These are phyloP conservation scores for Rhinocladiella mackenziei DNA, from an alignment of 2,329 filamentous ascomycete genomes.

Conservation along the genomic window DNA sequence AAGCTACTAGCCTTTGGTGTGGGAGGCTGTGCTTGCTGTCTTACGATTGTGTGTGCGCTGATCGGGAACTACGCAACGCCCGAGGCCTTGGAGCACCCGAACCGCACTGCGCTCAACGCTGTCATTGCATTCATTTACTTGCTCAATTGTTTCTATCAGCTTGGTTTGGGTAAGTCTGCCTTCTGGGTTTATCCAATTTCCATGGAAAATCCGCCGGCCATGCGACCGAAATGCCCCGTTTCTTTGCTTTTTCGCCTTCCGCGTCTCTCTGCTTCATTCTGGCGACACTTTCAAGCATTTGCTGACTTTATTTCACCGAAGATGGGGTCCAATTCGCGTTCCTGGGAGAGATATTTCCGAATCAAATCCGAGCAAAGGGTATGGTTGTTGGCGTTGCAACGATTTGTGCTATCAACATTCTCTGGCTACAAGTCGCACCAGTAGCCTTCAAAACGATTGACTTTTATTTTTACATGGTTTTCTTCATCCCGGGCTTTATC, in stretches of 20 bases:
- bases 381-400: slow-evolving; percentile 49
- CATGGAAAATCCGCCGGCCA: too few relatives aligned
- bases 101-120: slow-evolving; percentile 36
- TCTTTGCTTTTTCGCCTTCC: too few relatives aligned
- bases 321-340: slow-evolving; percentile 46
- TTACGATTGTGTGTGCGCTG: slow-evolving; percentile 34
- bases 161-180: too few relatives aligned
- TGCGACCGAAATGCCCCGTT: too few relatives aligned
- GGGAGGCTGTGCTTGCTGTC: slow-evolving; percentile 10
- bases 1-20: slow-evolving; percentile 17
- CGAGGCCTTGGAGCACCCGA: slow-evolving; percentile 29
- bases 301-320: too few relatives aligned
- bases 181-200: too few relatives aligned
- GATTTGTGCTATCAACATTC: slow-evolving; percentile 46
- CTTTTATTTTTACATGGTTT: slow-evolving; percentile 38
- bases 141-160: slow-evolving; percentile 50
- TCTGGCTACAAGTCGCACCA: slow-evolving; percentile 26
- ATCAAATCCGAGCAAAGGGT: slow-evolving; percentile 53
- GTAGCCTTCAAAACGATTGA: slow-evolving; percentile 10
- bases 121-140: slow-evolving; percentile 52
- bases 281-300: too few relatives aligned
- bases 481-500: too few relatives aligned
- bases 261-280: too few relatives aligned
- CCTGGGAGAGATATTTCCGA: slow-evolving; percentile 50
- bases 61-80: slow-evolving; percentile 50